Evolutionary conservation across 306 rosid species (phyloP).

Genomic region (Vicia sativa): DNA sequence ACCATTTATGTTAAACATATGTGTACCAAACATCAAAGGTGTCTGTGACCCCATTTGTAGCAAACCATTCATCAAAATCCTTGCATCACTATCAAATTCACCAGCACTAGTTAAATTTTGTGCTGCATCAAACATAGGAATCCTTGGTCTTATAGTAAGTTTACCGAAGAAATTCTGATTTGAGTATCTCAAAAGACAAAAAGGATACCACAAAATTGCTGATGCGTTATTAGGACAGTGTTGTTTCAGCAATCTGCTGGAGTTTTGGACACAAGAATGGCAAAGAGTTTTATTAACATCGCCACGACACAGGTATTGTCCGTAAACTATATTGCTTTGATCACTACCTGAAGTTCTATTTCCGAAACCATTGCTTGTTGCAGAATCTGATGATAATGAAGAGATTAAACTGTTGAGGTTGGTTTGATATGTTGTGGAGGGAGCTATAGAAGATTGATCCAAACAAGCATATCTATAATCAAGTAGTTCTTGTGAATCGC

Average conservation of each 20-base stretch:
- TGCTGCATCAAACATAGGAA: slow-evolving; percentile 47
- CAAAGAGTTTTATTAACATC: slow-evolving; percentile 44
- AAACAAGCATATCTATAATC: slow-evolving; percentile 51
- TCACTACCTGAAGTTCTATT: slow-evolving; percentile 36
- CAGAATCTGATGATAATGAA: slow-evolving; percentile 43
- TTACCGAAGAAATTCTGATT: slow-evolving; percentile 42
- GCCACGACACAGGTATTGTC: slow-evolving; percentile 48
- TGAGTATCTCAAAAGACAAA: slow-evolving; percentile 51
- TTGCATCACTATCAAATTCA: slow-evolving; percentile 49
- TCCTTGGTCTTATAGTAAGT: slow-evolving; percentile 36
- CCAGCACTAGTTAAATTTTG: slow-evolving; percentile 48
- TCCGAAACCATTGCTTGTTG: slow-evolving; percentile 46
- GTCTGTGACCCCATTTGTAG: slow-evolving; percentile 40
- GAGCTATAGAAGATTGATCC: slow-evolving; percentile 39
- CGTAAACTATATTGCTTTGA: slow-evolving; percentile 36
- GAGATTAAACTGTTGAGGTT: slow-evolving; percentile 43
- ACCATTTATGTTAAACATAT: slow-evolving; percentile 53
- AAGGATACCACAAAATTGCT: slow-evolving; percentile 49
- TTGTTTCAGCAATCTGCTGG: slow-evolving; percentile 41
- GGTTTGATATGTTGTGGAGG: slow-evolving; percentile 41
- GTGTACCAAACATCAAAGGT: slow-evolving; percentile 48
- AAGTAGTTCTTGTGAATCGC: slow-evolving; percentile 27
- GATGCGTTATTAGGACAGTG: slow-evolving; percentile 48
- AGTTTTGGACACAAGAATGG: slow-evolving; percentile 45
- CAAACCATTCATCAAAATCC: slow-evolving; percentile 52